Conservation (phyloP, 805 yeast genomes). For the Schwanniomyces vanrijiae region DNA sequence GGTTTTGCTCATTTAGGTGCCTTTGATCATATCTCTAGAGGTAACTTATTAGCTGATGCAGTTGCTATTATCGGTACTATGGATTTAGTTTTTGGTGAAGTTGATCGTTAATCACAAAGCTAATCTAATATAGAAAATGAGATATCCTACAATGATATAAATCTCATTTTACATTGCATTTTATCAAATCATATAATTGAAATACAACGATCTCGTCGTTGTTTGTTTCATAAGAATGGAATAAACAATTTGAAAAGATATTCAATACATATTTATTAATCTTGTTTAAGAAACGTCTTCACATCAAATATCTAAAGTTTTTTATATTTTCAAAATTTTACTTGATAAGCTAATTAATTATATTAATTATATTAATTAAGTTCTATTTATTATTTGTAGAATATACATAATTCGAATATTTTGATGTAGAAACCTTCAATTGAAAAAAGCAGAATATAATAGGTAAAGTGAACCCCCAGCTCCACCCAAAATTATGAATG, state of each 20-base stretch:
- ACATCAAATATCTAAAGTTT: neutral
- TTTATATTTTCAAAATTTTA: neutral
- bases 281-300: neutral
- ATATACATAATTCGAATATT: neutral
- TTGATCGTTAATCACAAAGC: constrained; percentile 62
- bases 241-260: neutral
- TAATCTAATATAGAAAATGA: constrained; percentile 1
- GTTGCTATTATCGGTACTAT: constrained; percentile 93
- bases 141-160: constrained; percentile 1
- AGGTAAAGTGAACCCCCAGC: constrained; percentile 29
- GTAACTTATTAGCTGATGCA: constrained; percentile 86
- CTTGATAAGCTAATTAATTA: neutral
- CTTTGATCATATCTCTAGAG: constrained; percentile 82
- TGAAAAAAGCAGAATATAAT: constrained; percentile 19
- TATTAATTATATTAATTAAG: neutral
- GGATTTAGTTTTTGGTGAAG: constrained; percentile 95
- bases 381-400: neutral
- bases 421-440: neutral
- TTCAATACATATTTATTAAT: neutral
- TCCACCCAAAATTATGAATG: constrained; percentile 29
- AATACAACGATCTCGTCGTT: neutral
- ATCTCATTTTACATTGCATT: constrained; percentile 8
- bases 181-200: constrained; percentile 9
- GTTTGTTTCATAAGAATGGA: neutral
- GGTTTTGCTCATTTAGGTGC: constrained; percentile 91